Conservation (phyloP, 805 yeast genomes). For the Kluyveromyces aestuarii region DNA sequence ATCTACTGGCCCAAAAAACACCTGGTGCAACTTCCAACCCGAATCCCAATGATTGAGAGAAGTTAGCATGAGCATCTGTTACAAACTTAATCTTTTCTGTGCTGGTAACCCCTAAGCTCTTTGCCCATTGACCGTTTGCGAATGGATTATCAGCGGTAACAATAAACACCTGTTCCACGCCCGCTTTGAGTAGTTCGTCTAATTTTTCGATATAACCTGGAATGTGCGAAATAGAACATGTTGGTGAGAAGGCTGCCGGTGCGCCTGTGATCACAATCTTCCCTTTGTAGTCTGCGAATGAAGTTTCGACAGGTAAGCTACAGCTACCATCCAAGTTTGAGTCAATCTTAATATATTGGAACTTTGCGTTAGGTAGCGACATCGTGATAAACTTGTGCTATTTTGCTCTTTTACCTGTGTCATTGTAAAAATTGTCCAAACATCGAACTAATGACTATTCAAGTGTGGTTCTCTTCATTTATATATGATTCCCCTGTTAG, state of each 20-base stretch:
- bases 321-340: constrained; percentile 21
- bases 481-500: too few relatives aligned
- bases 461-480: too few relatives aligned
- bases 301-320: constrained; percentile 21
- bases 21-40: constrained; percentile 42
- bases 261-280: constrained; percentile 64
- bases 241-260: constrained; percentile 85
- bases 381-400: not conserved
- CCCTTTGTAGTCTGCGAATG: constrained; percentile 30
- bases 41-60: constrained; percentile 53
- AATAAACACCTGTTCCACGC: constrained; percentile 55
- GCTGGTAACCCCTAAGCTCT: constrained; percentile 27
- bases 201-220: constrained; percentile 53
- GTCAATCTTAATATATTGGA: constrained; percentile 25
- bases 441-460: too few relatives aligned
- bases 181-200: constrained; percentile 42
- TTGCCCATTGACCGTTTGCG: constrained; percentile 62
- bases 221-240: constrained; percentile 63
- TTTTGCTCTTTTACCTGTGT: too few relatives aligned
- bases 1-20: constrained; percentile 59
- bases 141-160: constrained; percentile 65
- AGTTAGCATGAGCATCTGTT: constrained; percentile 53
- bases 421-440: too few relatives aligned
- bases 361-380: constrained; percentile 12
- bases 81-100: constrained; percentile 45